phyloP scores from a whole-genome alignment of 106 monocot genomes.

The Phalaenopsis equestris region DNA sequence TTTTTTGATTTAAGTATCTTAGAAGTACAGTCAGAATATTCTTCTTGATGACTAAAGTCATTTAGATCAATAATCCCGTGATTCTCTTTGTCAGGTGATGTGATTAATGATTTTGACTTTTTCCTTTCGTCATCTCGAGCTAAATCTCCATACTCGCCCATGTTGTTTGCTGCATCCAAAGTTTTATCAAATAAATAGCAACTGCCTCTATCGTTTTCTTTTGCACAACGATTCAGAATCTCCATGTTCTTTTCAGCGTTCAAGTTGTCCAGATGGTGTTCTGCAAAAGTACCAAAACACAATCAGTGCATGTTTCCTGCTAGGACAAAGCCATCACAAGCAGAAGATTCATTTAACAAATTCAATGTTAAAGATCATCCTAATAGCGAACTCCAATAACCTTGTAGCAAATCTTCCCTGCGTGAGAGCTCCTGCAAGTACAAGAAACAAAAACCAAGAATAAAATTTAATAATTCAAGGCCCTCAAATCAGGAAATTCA shows the following conservation, averaged over 20 bases:
- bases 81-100: conserved; percentile 15
- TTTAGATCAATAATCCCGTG: conserved; percentile 3
- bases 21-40: conserved; percentile 6
- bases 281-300: not conserved
- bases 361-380: not conserved
- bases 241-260: not conserved
- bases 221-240: conserved; percentile 3
- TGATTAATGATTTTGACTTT: conserved; percentile 4
- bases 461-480: not conserved
- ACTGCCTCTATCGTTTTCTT: conserved; percentile 8
- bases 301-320: not conserved
- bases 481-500: not conserved
- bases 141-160: conserved; percentile 1
- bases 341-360: not conserved
- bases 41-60: conserved; percentile 11
- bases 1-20: conserved; percentile 14
- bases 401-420: conserved; percentile 5
- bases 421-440: conserved; percentile 10
- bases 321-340: not conserved
- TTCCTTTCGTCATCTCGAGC: conserved; percentile 3
- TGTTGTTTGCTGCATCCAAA: not conserved
- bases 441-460: not conserved
- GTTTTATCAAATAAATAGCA: conserved; percentile 2
- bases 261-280: not conserved
- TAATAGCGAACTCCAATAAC: not conserved